These are phyloP conservation scores for Hanseniaspora vineae DNA, from an alignment of 805 yeast genomes.

Conservation along the genomic window DNA sequence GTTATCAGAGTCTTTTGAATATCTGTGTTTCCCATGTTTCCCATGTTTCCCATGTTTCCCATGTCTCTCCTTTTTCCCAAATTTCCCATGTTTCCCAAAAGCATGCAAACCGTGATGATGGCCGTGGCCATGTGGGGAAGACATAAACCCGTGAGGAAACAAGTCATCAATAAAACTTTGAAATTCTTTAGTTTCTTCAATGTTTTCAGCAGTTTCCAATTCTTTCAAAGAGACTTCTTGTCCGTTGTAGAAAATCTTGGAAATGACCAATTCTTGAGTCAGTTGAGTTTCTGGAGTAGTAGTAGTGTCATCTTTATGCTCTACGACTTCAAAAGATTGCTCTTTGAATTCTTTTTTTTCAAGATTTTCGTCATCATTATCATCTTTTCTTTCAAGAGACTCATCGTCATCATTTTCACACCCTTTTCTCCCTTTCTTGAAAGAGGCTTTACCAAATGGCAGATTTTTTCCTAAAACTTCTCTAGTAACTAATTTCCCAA, in stretches of 20 bases:
- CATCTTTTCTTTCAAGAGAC: too few relatives aligned
- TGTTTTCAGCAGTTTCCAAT: neutral
- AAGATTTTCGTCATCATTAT: too few relatives aligned
- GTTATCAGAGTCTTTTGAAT: neutral
- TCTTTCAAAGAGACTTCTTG: neutral
- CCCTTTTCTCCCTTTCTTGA: too few relatives aligned
- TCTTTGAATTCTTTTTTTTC: too few relatives aligned
- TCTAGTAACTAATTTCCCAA: neutral
- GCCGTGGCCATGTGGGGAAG: neutral
- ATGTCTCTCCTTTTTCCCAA: neutral
- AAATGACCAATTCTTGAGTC: neutral
- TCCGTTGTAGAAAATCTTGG: neutral
- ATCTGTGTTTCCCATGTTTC: neutral
- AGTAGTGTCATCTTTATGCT: neutral
- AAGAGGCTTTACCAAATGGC: too few relatives aligned
- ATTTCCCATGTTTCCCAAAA: neutral
- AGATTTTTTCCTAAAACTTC: too few relatives aligned
- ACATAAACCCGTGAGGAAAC: neutral
- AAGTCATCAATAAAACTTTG: neutral
- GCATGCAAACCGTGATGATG: neutral
- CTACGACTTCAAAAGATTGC: too few relatives aligned
- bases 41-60: constrained; percentile 6
- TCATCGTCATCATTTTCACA: too few relatives aligned
- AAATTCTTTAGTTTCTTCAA: neutral
- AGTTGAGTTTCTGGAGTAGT: neutral